These are phyloP conservation scores for Golubevia pallescens DNA, from an alignment of 1,284 basidiomycete species.

Conservation along the genomic window DNA sequence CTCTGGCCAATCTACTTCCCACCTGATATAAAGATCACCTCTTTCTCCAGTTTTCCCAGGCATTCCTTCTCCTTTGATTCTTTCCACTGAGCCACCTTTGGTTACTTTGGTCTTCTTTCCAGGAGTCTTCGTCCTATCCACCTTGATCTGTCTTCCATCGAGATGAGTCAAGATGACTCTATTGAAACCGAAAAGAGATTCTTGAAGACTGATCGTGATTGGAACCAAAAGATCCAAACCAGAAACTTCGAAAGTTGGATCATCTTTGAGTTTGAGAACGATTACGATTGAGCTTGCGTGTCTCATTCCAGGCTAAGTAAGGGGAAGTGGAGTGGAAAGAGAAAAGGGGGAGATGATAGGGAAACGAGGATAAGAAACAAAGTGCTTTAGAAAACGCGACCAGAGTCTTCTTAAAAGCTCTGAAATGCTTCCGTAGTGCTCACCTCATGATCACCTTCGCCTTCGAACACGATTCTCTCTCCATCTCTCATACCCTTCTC, in stretches of 20 bases:
- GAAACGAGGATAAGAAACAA: too few species aligned
- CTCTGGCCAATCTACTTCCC: slow-evolving; percentile 53
- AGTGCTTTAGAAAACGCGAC: neutral
- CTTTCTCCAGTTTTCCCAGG: slow-evolving; percentile 33
- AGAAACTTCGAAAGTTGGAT: slow-evolving; percentile 41
- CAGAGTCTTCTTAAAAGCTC: neutral
- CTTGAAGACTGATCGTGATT: slow-evolving; percentile 43
- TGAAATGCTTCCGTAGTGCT: too few species aligned
- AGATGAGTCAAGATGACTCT: slow-evolving; percentile 57
- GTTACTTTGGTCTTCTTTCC: slow-evolving; percentile 25
- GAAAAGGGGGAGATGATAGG: too few species aligned
- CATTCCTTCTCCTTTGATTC: slow-evolving; percentile 53
- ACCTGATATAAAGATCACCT: slow-evolving; percentile 50
- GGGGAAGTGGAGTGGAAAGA: too few species aligned
- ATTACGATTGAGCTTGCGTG: slow-evolving; percentile 27
- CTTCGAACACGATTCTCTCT: slow-evolving; percentile 51
- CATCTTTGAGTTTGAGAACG: slow-evolving; percentile 40
- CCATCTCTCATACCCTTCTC: slow-evolving; percentile 51
- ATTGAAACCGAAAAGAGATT: slow-evolving; percentile 54
- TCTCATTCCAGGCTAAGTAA: slow-evolving; percentile 35
- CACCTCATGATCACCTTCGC: slow-evolving; percentile 39
- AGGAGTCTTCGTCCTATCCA: slow-evolving; percentile 12
- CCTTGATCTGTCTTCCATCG: slow-evolving; percentile 47
- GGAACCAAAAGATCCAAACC: slow-evolving; percentile 42
- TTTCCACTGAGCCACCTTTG: slow-evolving; percentile 41